Percentiles rank a stretch among this genome's conserved stretches.
Evolutionary conservation across 352 stramenopile genomes (phyloP).

Genomic region (Globisporangium splendens): DNA sequence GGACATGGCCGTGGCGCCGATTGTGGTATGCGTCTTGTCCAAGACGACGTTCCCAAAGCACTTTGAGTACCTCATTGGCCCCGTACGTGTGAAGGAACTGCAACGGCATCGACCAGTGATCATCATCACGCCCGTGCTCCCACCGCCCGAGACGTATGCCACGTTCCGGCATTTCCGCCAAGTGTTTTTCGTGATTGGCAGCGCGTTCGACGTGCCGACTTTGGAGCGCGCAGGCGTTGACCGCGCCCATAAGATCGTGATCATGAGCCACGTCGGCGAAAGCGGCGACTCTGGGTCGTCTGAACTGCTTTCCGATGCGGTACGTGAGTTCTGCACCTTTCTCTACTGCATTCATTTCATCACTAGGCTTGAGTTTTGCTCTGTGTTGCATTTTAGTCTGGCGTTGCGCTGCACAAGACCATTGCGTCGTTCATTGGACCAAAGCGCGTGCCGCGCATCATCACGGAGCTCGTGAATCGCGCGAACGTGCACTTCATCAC

Average conservation of each 20-base stretch:
- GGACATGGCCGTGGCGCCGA: slow-evolving; percentile 44
- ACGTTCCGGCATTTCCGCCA: slow-evolving; percentile 66
- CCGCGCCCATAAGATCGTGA: slow-evolving; percentile 62
- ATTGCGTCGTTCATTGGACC: slow-evolving; percentile 67
- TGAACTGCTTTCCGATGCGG: slow-evolving; percentile 72
- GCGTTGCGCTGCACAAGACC: slow-evolving; percentile 81
- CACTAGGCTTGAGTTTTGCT: slow-evolving; percentile 13
- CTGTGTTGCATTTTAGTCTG: slow-evolving; percentile 29
- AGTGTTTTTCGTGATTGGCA: slow-evolving; percentile 70
- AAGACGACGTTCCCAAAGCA: slow-evolving; percentile 59
- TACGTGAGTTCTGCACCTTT: slow-evolving; percentile 15
- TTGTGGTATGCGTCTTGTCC: slow-evolving; percentile 71
- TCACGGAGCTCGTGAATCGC: slow-evolving; percentile 78
- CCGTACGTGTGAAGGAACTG: slow-evolving; percentile 62
- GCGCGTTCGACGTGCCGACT: slow-evolving; percentile 52
- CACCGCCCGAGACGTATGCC: slow-evolving; percentile 55
- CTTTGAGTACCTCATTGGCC: slow-evolving; percentile 74
- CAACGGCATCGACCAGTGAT: slow-evolving; percentile 71
- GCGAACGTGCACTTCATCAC: slow-evolving; percentile 83
- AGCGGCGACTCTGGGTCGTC: slow-evolving; percentile 54
- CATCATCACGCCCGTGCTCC: slow-evolving; percentile 55
- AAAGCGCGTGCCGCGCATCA: slow-evolving; percentile 51
- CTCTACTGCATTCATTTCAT: background rate
- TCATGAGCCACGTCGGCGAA: slow-evolving; percentile 62
- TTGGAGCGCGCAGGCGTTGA: slow-evolving; percentile 64